Evolutionary conservation across 495 filamentous ascomycete species (phyloP).

Genomic region (Parathielavia appendiculata): DNA sequence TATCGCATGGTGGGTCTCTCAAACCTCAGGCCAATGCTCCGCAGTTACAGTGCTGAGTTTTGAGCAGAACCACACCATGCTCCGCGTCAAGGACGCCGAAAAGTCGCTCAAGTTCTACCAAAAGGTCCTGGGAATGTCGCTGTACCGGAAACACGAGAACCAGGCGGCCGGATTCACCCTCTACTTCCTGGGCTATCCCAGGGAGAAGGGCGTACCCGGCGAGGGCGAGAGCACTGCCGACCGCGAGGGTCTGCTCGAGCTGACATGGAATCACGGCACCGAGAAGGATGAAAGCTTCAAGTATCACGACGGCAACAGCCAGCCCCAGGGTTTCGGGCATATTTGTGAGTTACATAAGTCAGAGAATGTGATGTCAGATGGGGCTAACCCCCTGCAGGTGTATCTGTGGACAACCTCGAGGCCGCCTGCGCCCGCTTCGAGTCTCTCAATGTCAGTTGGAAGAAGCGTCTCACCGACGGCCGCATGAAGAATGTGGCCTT

Average conservation of each 20-base stretch:
- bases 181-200: constrained; percentile 84
- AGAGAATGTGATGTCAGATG: no score
- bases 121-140: constrained; percentile 80
- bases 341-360: constrained; percentile 56
- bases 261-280: constrained; percentile 97
- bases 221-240: constrained; percentile 51
- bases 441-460: constrained; percentile 74
- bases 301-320: constrained; percentile 87
- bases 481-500: constrained; percentile 95
- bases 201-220: constrained; percentile 44
- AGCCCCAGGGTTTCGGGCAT: constrained; percentile 92
- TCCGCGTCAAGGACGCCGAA: constrained; percentile 86
- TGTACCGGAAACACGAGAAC: constrained; percentile 68
- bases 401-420: constrained; percentile 85
- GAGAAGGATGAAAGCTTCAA: constrained; percentile 79
- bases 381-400: constrained; percentile 44
- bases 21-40: no score
- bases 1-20: constrained; percentile 41
- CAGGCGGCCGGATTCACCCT: constrained; percentile 72
- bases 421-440: constrained; percentile 84
- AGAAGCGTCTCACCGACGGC: constrained; percentile 89
- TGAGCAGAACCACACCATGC: constrained; percentile 77
- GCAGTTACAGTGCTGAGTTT: constrained; percentile 38
- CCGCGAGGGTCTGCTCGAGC: constrained; percentile 77
- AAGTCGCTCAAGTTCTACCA: constrained; percentile 84